These are phyloP conservation scores for Paraphaeosphaeria sporulosa DNA, from an alignment of 2,329 filamentous ascomycete genomes.

Conservation along the genomic window DNA sequence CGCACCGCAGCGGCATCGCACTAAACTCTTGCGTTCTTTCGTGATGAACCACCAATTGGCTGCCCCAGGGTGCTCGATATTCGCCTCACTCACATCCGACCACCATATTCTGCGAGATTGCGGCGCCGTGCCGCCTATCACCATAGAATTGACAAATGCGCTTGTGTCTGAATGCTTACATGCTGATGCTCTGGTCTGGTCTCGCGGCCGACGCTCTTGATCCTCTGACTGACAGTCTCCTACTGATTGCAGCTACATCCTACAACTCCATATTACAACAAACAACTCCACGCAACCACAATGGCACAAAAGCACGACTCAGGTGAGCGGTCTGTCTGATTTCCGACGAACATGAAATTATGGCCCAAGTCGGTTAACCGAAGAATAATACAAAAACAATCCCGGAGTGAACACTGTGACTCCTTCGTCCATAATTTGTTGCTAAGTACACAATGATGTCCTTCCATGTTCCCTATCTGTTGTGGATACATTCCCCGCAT, in stretches of 20 bases:
- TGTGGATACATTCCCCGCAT: slow-evolving; percentile 6
- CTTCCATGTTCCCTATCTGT: background rate
- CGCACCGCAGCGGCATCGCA: too few species aligned
- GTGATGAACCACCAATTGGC: slow-evolving; percentile 26
- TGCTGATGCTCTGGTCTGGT: background rate
- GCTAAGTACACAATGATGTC: too few species aligned
- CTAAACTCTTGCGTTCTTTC: too few species aligned
- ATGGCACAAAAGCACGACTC: slow-evolving; percentile 38
- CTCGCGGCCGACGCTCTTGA: background rate
- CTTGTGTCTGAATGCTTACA: background rate
- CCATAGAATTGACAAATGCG: background rate
- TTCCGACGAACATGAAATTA: background rate
- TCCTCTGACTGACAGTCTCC: background rate
- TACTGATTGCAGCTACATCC: background rate
- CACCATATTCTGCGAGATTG: slow-evolving; percentile 24
- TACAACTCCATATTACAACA: background rate
- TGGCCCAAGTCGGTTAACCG: background rate
- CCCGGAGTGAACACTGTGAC: background rate
- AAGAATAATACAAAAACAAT: background rate
- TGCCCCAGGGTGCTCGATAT: slow-evolving; percentile 22
- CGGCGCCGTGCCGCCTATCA: slow-evolving; percentile 11
- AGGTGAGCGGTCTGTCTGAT: slow-evolving; percentile 27
- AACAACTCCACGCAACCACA: slow-evolving; percentile 4
- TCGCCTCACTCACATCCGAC: slow-evolving; percentile 31
- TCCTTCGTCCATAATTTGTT: background rate